These are phyloP conservation scores for Pseudopyricularia javanii DNA, from an alignment of 2,329 filamentous ascomycete species.

Conservation along the genomic window DNA sequence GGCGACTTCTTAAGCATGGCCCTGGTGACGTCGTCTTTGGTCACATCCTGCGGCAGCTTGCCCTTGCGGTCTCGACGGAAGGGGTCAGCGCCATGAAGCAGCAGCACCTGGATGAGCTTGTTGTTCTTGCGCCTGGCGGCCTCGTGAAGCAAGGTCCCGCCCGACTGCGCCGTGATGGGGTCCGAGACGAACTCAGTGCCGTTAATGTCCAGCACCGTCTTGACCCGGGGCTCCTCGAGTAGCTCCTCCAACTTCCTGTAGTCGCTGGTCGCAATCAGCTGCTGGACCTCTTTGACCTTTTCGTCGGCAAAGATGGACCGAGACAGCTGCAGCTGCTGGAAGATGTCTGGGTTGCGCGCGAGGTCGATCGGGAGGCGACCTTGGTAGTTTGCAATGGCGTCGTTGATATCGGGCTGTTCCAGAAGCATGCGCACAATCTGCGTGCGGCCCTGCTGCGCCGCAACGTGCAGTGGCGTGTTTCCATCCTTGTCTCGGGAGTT, in stretches of 20 bases:
- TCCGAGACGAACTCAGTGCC: conserved; percentile 81
- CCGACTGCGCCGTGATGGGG: conserved; percentile 59
- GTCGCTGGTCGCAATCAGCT: conserved; percentile 57
- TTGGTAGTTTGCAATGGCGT: conserved; percentile 72
- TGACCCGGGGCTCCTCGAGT: conserved; percentile 72
- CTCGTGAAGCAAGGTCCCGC: conserved; percentile 90
- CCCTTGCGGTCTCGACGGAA: conserved; percentile 92
- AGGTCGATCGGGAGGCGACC: conserved; percentile 80
- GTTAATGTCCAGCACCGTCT: conserved; percentile 85
- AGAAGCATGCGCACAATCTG: conserved; percentile 74
- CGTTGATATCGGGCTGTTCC: conserved; percentile 74
- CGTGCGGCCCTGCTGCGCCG: conserved; percentile 68
- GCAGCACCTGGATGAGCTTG: conserved; percentile 75
- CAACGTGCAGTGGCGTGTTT: conserved; percentile 85
- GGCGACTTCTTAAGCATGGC: conserved; percentile 89
- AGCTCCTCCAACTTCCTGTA: conserved; percentile 70
- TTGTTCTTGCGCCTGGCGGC: conserved; percentile 80
- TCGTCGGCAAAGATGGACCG: conserved; percentile 81
- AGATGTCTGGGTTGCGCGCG: conserved; percentile 85
- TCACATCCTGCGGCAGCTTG: conserved; percentile 90
- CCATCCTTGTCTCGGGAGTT: conserved; percentile 88
- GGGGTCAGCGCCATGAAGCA: conserved; percentile 90
- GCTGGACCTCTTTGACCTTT: conserved; percentile 75
- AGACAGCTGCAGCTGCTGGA: conserved; percentile 84
- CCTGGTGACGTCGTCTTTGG: conserved; percentile 81